Percentiles rank a stretch among this genome's conserved stretches.
phyloP scores from a whole-genome alignment of 2,329 filamentous ascomycete genomes.

The Xylariaceae sp. region DNA sequence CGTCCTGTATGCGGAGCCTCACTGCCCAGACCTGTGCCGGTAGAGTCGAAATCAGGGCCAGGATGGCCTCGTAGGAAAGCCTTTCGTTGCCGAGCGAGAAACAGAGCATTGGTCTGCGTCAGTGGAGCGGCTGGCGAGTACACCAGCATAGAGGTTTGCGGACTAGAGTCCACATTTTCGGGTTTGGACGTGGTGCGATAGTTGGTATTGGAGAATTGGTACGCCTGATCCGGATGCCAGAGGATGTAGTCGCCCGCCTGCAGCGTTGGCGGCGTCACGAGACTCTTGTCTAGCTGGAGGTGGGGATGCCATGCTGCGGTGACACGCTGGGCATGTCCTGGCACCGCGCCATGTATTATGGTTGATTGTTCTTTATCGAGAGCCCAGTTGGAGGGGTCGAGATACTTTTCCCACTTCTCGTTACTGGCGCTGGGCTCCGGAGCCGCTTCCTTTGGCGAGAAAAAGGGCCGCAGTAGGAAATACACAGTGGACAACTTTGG shows the following conservation, averaged over 20 bases:
- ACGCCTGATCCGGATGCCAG: constrained; percentile 64
- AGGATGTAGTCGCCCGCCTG: constrained; percentile 63
- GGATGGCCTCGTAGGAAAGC: constrained; percentile 61
- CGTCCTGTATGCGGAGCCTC: constrained; percentile 58
- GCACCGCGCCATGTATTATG: constrained; percentile 64
- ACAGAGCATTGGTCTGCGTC: constrained; percentile 63
- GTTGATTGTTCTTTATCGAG: constrained; percentile 58
- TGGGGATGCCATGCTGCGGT: constrained; percentile 65
- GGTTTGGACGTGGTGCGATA: constrained; percentile 35
- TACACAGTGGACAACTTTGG: constrained; percentile 56
- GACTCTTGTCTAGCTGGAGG: constrained; percentile 57
- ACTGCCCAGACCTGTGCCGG: constrained; percentile 55
- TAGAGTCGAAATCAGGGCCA: constrained; percentile 62
- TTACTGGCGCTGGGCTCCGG: constrained; percentile 42
- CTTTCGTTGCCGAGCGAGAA: constrained; percentile 62
- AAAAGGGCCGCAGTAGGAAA: constrained; percentile 59
- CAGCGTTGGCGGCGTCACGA: constrained; percentile 61
- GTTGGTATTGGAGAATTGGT: constrained; percentile 54
- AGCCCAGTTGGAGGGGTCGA: constrained; percentile 48
- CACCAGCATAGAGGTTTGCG: constrained; percentile 54
- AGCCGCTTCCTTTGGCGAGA: constrained; percentile 51
- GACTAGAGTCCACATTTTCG: neutral
- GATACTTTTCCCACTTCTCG: constrained; percentile 55
- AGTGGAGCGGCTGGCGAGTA: constrained; percentile 62
- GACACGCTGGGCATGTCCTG: constrained; percentile 62